These are phyloP conservation scores for Hysterangium stoloniferum DNA, from an alignment of 768 basidiomycete genomes.

Conservation along the genomic window DNA sequence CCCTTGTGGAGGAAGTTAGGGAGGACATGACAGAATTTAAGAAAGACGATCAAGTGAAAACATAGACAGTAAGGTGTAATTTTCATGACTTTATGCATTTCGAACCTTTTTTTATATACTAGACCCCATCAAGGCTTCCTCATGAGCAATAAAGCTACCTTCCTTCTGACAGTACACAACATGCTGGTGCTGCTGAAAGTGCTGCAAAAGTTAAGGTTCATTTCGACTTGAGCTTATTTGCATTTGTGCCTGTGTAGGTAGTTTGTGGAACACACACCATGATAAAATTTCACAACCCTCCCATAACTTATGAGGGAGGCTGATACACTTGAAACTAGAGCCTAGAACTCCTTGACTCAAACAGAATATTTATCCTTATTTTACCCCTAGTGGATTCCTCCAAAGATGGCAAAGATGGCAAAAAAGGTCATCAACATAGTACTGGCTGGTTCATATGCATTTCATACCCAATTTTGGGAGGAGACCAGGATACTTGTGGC, in stretches of 20 bases:
- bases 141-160: constrained; percentile 25
- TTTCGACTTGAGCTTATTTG: not conserved
- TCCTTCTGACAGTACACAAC: constrained; percentile 40
- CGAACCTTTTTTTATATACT: constrained; percentile 6
- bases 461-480: no score
- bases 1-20: constrained; percentile 43
- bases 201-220: constrained; percentile 29
- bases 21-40: constrained; percentile 42
- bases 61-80: no score
- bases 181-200: constrained; percentile 31
- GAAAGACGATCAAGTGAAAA: constrained; percentile 45
- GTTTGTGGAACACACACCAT: no score
- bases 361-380: constrained; percentile 24
- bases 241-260: no score
- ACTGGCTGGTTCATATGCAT: no score
- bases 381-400: not conserved
- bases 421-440: no score
- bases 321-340: constrained; percentile 38
- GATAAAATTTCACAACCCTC: no score
- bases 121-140: constrained; percentile 29
- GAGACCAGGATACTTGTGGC: no score
- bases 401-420: constrained; percentile 11
- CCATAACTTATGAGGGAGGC: no score
- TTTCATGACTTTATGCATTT: not conserved
- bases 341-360: constrained; percentile 37